Evolutionary conservation across 2,329 filamentous ascomycete genomes (phyloP).

Genomic region (Trichophyton mentagrophytes): DNA sequence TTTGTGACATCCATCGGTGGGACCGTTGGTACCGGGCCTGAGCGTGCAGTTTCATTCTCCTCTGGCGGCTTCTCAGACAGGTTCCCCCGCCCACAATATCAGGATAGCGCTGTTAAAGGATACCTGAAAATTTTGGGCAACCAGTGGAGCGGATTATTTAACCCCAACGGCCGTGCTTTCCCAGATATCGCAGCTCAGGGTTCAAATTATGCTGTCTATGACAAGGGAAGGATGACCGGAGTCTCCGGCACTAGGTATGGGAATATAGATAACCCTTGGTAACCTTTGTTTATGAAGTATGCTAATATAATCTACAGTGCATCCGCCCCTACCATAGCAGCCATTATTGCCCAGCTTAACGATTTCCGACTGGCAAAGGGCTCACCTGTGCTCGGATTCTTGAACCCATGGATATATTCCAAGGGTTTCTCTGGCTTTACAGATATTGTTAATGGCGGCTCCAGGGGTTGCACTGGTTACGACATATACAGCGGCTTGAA

Average conservation of each 20-base stretch:
- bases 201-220: slow-evolving; percentile 28
- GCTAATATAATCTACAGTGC: slow-evolving; percentile 28
- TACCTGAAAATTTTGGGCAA: slow-evolving; percentile 33
- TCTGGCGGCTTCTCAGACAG: slow-evolving; percentile 38
- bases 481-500: slow-evolving; percentile 11
- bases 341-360: slow-evolving; percentile 53
- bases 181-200: slow-evolving; percentile 51
- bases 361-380: slow-evolving; percentile 46
- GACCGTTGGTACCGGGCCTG: slow-evolving; percentile 40
- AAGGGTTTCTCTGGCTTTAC: slow-evolving; percentile 33
- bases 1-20: slow-evolving; percentile 53
- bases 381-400: slow-evolving; percentile 43
- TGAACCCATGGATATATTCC: slow-evolving; percentile 50
- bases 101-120: slow-evolving; percentile 31
- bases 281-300: too few relatives aligned
- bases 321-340: slow-evolving; percentile 49
- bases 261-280: not conserved
- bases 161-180: slow-evolving; percentile 44
- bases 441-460: slow-evolving; percentile 38
- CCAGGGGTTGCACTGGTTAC: slow-evolving; percentile 32
- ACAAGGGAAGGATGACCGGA: slow-evolving; percentile 24
- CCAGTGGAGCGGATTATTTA: slow-evolving; percentile 36
- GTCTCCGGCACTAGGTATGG: slow-evolving; percentile 36
- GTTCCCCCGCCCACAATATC: slow-evolving; percentile 38
- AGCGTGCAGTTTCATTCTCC: slow-evolving; percentile 37